These are phyloP conservation scores for Ascochyta koolunga DNA, from an alignment of 2,329 filamentous ascomycete genomes.

Conservation along the genomic window DNA sequence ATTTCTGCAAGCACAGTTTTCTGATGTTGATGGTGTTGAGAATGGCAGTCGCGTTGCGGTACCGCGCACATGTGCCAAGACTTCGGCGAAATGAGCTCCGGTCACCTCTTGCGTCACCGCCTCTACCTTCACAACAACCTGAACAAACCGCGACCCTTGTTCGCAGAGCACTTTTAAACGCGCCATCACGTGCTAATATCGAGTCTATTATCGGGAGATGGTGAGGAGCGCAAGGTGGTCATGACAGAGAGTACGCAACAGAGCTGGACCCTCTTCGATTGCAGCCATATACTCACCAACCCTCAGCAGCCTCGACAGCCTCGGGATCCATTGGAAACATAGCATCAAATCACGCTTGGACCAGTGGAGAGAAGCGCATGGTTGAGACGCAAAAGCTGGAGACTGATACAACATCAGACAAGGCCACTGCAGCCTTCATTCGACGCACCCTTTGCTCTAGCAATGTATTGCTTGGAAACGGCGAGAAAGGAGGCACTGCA, in stretches of 20 bases:
- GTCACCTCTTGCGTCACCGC: slow-evolving; percentile 25
- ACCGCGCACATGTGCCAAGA: slow-evolving; percentile 19
- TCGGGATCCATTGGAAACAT: slow-evolving; percentile 18
- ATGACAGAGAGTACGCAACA: slow-evolving; percentile 39
- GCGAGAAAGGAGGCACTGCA: slow-evolving; percentile 62
- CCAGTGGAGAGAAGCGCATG: slow-evolving; percentile 21
- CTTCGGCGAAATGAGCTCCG: slow-evolving; percentile 22
- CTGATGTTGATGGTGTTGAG: background rate
- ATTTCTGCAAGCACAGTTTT: background rate
- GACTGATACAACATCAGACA: slow-evolving; percentile 66
- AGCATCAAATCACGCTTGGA: slow-evolving; percentile 23
- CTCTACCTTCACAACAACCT: slow-evolving; percentile 11
- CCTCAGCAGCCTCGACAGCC: slow-evolving; percentile 16
- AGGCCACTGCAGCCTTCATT: slow-evolving; percentile 79
- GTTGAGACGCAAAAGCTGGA: slow-evolving; percentile 34
- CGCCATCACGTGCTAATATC: slow-evolving; percentile 19
- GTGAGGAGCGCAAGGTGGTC: slow-evolving; percentile 23
- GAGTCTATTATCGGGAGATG: slow-evolving; percentile 3
- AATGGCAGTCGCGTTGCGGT: background rate
- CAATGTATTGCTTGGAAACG: slow-evolving; percentile 53
- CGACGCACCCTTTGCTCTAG: slow-evolving; percentile 84
- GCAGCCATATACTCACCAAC: slow-evolving; percentile 30
- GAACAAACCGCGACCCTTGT: slow-evolving; percentile 13
- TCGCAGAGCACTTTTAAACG: slow-evolving; percentile 11
- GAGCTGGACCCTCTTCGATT: slow-evolving; percentile 25